A percentile compares a stretch with the other conserved stretches of the same genome.
These are phyloP conservation scores for Saccharomycopsis fodiens DNA, from an alignment of 805 yeast genomes.

Conservation along the genomic window DNA sequence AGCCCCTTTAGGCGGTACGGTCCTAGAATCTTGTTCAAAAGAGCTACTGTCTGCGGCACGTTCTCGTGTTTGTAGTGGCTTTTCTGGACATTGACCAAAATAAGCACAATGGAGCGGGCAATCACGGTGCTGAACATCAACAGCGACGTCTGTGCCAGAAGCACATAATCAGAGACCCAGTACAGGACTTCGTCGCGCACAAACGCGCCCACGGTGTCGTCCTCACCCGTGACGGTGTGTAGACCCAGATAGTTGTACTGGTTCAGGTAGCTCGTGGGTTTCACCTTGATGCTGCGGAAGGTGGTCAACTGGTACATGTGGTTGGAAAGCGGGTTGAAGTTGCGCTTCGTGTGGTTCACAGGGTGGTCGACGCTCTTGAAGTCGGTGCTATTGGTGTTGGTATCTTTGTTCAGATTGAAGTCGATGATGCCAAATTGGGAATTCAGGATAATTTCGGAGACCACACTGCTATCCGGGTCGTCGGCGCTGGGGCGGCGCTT, in stretches of 20 bases:
- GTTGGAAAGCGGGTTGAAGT: slow-evolving; percentile 10
- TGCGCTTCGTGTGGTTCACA: slow-evolving; percentile 4
- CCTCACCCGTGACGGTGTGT: slow-evolving; percentile 12
- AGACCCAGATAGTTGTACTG: not conserved
- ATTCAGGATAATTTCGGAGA: not conserved
- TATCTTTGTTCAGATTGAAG: not conserved
- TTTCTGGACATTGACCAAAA: slow-evolving; percentile 6
- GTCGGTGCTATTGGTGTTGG: slow-evolving; percentile 6
- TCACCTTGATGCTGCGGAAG: not conserved
- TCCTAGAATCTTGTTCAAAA: not conserved
- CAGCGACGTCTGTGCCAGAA: not conserved
- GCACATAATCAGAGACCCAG: slow-evolving; percentile 9
- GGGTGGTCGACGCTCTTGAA: slow-evolving; percentile 9
- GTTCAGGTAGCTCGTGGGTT: not conserved
- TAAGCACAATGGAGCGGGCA: slow-evolving; percentile 1
- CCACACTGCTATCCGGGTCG: not conserved
- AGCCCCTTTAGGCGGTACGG: not conserved
- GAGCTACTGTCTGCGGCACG: not conserved
- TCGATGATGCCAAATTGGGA: slow-evolving; percentile 9
- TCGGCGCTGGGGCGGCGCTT: not conserved
- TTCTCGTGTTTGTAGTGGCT: not conserved
- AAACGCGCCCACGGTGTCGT: slow-evolving; percentile 6
- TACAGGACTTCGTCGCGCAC: slow-evolving; percentile 1
- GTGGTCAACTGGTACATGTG: slow-evolving; percentile 4
- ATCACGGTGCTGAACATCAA: slow-evolving; percentile 8